Base-by-base conservation (phyloP, 1,139 yeast species). In the Debaryomyces subglobosus region DNA sequence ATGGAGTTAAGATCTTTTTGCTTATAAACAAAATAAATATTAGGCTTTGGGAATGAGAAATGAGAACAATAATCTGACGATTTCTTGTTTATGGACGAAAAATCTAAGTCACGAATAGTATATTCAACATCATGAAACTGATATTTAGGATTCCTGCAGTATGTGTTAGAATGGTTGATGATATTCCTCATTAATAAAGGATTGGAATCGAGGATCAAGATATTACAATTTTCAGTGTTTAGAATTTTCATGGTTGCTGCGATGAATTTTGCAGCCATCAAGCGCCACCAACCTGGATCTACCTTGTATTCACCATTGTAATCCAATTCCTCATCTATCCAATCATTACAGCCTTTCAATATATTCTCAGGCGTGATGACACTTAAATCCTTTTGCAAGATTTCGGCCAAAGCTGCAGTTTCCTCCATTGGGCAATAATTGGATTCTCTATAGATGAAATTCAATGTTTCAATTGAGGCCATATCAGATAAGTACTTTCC, bases 401-500 rank as follows among this genome's bases (percentile, higher is more conserved):
- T 46, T 38, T 66, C 65, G 2, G 81, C 67, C 32, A 74, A 58
- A 1, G 59, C 58, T 0, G 79, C 65, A 10, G 75, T 71, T 52
- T 80, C 85, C n/a, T 74, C 74, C 69, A 76, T 71, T 1, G 80
- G 67, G 1, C 74, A 61, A 3, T 53, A 52, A 2, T 55, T 57
- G 0, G 53, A 48, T 32, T 71, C 77, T 45, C 69, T 62, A 49
- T 79, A 70, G 5, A 77, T 55, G 54, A 72, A 82, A 45, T 71
- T 74, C 39, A 78, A 59, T 27, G 75, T 59, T 40, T 78, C 80
- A 20, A 78, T 71, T 1, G 77, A 68, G 36, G 76, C 70, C 47
- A 69, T 64, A 45, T 82, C 83, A 3, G 72, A 70, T 40, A 83
- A 52, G 36, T 68, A 68, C 39, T 61, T 29, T 1, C 52, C 45